Percentiles rank a stretch among this genome's conserved stretches.
Conservation (phyloP, 345 rosid species). For the Brassica carinata region DNA sequence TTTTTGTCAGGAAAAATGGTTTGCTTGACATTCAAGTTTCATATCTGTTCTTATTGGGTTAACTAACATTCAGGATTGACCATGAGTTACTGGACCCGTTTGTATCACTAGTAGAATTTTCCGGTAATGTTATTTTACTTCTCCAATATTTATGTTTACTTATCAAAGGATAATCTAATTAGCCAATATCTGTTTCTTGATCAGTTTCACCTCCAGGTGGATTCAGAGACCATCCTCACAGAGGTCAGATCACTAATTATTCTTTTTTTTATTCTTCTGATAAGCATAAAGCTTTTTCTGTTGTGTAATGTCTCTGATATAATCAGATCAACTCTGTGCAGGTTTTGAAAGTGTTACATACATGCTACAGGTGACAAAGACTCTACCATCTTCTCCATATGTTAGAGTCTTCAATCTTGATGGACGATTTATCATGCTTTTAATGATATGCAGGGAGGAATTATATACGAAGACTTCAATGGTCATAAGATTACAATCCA, state of each 20-base stretch:
- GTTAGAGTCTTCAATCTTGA: not conserved
- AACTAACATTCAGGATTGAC: slow-evolving; percentile 53
- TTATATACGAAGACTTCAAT: slow-evolving; percentile 79
- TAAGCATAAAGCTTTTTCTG: not conserved
- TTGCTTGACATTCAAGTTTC: slow-evolving; percentile 18
- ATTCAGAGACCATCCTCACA: slow-evolving; percentile 92
- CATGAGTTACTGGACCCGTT: slow-evolving; percentile 79
- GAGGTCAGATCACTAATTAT: slow-evolving; percentile 48
- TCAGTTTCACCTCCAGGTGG: slow-evolving; percentile 90
- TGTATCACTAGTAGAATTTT: slow-evolving; percentile 76
- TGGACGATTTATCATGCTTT: not conserved
- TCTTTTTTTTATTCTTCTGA: not conserved
- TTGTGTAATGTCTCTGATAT: slow-evolving; percentile 5
- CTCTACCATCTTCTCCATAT: not conserved
- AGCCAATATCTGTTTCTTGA: slow-evolving; percentile 6
- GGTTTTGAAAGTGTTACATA: slow-evolving; percentile 95
- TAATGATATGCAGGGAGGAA: slow-evolving; percentile 53
- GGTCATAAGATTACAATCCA: slow-evolving; percentile 72
- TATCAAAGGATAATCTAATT: not conserved
- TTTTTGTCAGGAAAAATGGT: not conserved
- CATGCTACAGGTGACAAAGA: slow-evolving; percentile 55
- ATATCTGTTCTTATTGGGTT: not conserved
- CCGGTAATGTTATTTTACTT: slow-evolving; percentile 44
- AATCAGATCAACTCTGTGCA: slow-evolving; percentile 32
- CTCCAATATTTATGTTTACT: not conserved